A percentile compares a stretch with the other conserved stretches of the same genome.
These are phyloP conservation scores for Spiraea crenata DNA, from an alignment of 331 rosid genomes.

Conservation along the genomic window DNA sequence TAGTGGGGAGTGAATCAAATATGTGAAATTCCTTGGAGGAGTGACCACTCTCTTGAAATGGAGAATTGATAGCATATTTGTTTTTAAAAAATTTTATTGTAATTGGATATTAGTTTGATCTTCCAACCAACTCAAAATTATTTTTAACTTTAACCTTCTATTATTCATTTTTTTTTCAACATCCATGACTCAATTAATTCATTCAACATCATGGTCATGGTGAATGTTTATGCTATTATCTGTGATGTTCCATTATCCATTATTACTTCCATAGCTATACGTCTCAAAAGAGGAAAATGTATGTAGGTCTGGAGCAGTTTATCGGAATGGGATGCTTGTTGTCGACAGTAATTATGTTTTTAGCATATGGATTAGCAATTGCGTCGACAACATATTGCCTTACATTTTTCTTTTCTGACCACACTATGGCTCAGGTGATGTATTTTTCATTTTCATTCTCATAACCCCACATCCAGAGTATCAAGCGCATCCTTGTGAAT, in stretches of 20 bases:
- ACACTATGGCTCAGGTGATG: conserved; percentile 87
- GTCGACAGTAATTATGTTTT: conserved; percentile 64
- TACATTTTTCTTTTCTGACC: conserved; percentile 85
- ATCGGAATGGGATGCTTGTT: conserved; percentile 79
- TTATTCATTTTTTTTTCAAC: too few relatives aligned
- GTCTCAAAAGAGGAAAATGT: conserved; percentile 1
- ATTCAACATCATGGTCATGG: background rate
- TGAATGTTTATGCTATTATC: background rate
- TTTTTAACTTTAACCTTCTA: background rate
- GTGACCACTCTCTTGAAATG: background rate
- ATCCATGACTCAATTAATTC: too few relatives aligned
- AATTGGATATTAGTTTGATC: too few relatives aligned
- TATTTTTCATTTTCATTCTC: conserved; percentile 23
- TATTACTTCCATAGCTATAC: background rate
- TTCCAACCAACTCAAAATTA: background rate
- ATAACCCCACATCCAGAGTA: background rate
- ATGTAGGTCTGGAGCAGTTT: conserved; percentile 86
- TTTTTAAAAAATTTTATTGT: background rate
- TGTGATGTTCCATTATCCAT: conserved; percentile 10
- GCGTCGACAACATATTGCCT: conserved; percentile 95
- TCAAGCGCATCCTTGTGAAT: conserved; percentile 11
- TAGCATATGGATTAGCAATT: conserved; percentile 83
- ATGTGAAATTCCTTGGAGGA: background rate
- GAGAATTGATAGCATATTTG: background rate
- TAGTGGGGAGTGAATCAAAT: background rate